Evolutionary conservation across 1,284 basidiomycete species (phyloP).

Genomic region (Ustilago cynodontis): DNA sequence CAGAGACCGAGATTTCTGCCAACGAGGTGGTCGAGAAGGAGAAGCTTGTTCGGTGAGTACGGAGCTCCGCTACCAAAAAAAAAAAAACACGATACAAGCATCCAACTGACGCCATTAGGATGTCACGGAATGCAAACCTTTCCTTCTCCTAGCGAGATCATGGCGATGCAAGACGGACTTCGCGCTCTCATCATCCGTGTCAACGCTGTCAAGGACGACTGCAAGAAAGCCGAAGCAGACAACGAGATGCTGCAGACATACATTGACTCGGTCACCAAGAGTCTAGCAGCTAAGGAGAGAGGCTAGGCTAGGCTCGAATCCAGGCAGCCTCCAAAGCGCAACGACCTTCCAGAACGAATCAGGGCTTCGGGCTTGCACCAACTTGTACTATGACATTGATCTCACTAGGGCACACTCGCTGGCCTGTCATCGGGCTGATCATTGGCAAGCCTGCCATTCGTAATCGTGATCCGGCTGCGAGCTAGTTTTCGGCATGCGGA

Average conservation of each 20-base stretch:
- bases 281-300: slow-evolving; percentile 63
- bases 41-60: slow-evolving; percentile 61
- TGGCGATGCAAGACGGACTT: slow-evolving; percentile 62
- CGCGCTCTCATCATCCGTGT: slow-evolving; percentile 61
- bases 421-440: neutral
- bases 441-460: neutral
- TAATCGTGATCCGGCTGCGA: neutral
- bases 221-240: slow-evolving; percentile 65
- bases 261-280: slow-evolving; percentile 69
- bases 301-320: slow-evolving; percentile 30
- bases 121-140: neutral
- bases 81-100: neutral
- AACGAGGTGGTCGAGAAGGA: slow-evolving; percentile 69
- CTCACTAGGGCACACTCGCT: neutral
- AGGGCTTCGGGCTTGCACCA: neutral
- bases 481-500: no score
- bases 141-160: slow-evolving; percentile 51
- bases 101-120: neutral
- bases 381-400: neutral
- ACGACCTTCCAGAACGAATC: neutral
- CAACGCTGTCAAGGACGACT: slow-evolving; percentile 62
- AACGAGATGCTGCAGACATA: slow-evolving; percentile 69
- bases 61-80: neutral
- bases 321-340: neutral
- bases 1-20: slow-evolving; percentile 63